These are phyloP conservation scores for Leccinum truebloodii DNA, from an alignment of 768 basidiomycete species.

Conservation along the genomic window DNA sequence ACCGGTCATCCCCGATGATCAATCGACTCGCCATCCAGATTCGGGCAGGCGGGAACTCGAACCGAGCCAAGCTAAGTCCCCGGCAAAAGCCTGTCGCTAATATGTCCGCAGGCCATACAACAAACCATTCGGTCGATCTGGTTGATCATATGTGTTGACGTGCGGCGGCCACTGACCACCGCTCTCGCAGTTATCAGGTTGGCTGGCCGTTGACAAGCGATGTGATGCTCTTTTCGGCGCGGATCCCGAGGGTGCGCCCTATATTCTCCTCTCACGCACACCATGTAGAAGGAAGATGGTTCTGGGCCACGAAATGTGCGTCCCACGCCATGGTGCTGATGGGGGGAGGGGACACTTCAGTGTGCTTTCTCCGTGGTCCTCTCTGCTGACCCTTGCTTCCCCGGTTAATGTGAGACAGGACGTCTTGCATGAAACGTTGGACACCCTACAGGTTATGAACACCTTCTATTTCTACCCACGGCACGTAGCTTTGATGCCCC, in stretches of 20 bases:
- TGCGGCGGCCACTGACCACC: conserved; percentile 18
- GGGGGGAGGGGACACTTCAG: conserved; percentile 5
- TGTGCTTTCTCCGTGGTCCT: conserved; percentile 8
- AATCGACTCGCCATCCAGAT: conserved; percentile 25
- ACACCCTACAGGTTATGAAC: conserved; percentile 7
- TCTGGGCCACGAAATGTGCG: neutral
- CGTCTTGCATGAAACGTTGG: conserved; percentile 9
- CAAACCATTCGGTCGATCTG: conserved; percentile 13
- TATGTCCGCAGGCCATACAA: conserved; percentile 18
- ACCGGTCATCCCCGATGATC: conserved; percentile 8
- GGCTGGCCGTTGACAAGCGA: neutral
- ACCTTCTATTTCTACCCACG: conserved; percentile 24
- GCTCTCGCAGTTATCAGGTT: conserved; percentile 11
- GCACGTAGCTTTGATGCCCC: conserved; percentile 24
- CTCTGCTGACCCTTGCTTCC: conserved; percentile 10
- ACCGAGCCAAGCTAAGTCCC: conserved; percentile 18
- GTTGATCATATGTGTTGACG: conserved; percentile 15
- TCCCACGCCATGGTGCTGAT: conserved; percentile 5
- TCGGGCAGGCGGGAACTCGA: conserved; percentile 17
- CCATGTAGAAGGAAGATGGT: conserved; percentile 2
- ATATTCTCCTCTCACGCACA: conserved; percentile 12
- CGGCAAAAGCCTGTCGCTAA: conserved; percentile 21
- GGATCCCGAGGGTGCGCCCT: conserved; percentile 7
- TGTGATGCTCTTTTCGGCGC: neutral
- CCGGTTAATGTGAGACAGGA: conserved; percentile 16